A percentile compares a stretch with the other conserved stretches of the same genome.
These are phyloP conservation scores for Pseudomassariella vexata DNA, from an alignment of 2,329 filamentous ascomycete species.

Conservation along the genomic window DNA sequence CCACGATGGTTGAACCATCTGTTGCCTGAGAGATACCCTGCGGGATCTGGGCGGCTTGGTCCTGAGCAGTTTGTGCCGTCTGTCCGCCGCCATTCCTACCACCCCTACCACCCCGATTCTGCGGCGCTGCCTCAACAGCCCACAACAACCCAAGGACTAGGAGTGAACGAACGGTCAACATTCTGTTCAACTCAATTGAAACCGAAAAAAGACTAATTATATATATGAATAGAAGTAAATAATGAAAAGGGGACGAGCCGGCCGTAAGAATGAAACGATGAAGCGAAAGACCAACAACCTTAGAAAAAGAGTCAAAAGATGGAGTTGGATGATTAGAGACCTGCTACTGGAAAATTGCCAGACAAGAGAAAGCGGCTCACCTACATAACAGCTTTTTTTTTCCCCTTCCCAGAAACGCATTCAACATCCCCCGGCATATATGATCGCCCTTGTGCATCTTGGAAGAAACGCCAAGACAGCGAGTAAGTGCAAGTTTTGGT, in stretches of 20 bases:
- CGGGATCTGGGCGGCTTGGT: conserved; percentile 21
- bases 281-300: too few species aligned
- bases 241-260: conserved; percentile 2
- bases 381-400: too few species aligned
- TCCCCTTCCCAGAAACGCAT: too few species aligned
- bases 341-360: too few species aligned
- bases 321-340: background rate
- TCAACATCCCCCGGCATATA: too few species aligned
- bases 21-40: conserved; percentile 36
- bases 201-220: conserved; percentile 6
- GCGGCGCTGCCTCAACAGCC: conserved; percentile 17
- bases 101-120: conserved; percentile 11
- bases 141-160: conserved; percentile 14
- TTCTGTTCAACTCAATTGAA: conserved; percentile 9
- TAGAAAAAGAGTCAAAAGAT: background rate
- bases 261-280: conserved; percentile 4
- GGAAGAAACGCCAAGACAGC: too few species aligned
- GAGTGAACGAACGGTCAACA: conserved; percentile 21
- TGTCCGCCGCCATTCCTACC: conserved; percentile 6
- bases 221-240: too few species aligned
- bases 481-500: too few species aligned
- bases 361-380: too few species aligned
- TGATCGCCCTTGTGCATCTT: too few species aligned
- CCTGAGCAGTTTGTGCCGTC: conserved; percentile 17
- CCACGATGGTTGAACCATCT: conserved; percentile 50